Percentiles rank a stretch among this genome's conserved stretches.
phyloP scores from a whole-genome alignment of 2,329 filamentous ascomycete species.

The Arthrocladium fulminans region DNA sequence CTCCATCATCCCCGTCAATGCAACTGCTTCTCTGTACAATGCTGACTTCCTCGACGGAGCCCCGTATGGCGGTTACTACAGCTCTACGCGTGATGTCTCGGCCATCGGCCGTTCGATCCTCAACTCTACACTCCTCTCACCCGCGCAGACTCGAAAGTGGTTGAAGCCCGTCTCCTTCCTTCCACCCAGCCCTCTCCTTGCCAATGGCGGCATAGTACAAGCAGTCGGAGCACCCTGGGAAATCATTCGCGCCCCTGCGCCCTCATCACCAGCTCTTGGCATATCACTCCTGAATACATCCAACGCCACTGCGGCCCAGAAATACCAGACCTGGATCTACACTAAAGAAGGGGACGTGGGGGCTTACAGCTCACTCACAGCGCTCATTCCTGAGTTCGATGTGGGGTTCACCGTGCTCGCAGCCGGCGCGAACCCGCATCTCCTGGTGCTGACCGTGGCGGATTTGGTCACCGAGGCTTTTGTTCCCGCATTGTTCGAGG shows the following conservation, averaged over 20 bases:
- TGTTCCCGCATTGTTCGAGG: conserved; percentile 8
- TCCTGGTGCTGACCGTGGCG: not conserved
- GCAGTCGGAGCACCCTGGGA: conserved; percentile 40
- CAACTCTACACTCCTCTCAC: conserved; percentile 29
- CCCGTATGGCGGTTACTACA: conserved; percentile 37
- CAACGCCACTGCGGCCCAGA: conserved; percentile 20
- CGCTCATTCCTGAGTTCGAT: conserved; percentile 29
- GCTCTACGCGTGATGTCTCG: conserved; percentile 36
- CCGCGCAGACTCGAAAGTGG: conserved; percentile 36
- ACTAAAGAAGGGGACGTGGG: conserved; percentile 29
- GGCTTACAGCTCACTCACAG: conserved; percentile 28
- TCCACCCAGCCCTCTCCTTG: not conserved
- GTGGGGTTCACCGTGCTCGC: conserved; percentile 30
- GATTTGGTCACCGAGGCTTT: conserved; percentile 8
- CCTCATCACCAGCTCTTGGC: not conserved
- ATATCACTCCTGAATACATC: not conserved
- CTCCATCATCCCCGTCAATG: conserved; percentile 32
- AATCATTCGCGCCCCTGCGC: conserved; percentile 21
- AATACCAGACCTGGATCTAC: conserved; percentile 25
- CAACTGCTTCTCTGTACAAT: conserved; percentile 1
- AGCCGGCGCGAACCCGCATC: conserved; percentile 13
- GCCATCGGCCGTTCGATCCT: conserved; percentile 39
- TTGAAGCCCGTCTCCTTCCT: conserved; percentile 37
- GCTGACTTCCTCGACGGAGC: conserved; percentile 11
- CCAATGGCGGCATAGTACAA: conserved; percentile 20